Percentiles rank a stretch among this genome's conserved stretches.
phyloP scores from a whole-genome alignment of 805 yeast genomes.

The Wickerhamomyces canadensis region DNA sequence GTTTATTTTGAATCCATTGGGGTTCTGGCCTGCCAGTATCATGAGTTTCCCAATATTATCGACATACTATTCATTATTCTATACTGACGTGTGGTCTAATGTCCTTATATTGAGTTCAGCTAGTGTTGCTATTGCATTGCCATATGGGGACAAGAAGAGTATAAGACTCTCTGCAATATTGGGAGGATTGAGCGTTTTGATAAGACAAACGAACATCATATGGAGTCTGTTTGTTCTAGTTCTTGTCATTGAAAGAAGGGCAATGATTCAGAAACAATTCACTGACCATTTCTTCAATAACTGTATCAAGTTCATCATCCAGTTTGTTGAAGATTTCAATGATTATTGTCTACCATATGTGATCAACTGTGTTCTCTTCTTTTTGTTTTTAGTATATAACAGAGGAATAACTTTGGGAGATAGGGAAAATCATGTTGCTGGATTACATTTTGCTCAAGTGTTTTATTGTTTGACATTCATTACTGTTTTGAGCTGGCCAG shows the following conservation, averaged over 20 bases:
- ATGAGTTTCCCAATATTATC: conserved; percentile 64
- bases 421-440: conserved; percentile 72
- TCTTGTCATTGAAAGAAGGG: conserved; percentile 46
- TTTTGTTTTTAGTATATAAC: conserved; percentile 53
- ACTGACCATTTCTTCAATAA: conserved; percentile 32
- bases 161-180: conserved; percentile 44
- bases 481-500: conserved; percentile 62
- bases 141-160: conserved; percentile 30
- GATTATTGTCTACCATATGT: conserved; percentile 42
- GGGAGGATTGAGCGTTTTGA: conserved; percentile 59
- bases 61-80: conserved; percentile 71
- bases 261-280: conserved; percentile 35
- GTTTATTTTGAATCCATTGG: conserved; percentile 34
- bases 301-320: conserved; percentile 33
- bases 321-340: conserved; percentile 29
- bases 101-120: conserved; percentile 55
- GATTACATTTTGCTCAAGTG: conserved; percentile 72
- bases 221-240: conserved; percentile 70
- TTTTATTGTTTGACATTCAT: conserved; percentile 72
- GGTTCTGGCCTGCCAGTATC: conserved; percentile 38
- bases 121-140: conserved; percentile 38
- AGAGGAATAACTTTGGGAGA: conserved; percentile 92
- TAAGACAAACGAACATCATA: conserved; percentile 87
- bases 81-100: conserved; percentile 93
- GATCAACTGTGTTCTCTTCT: conserved; percentile 48